Evolutionary conservation across 768 basidiomycete genomes (phyloP).

Genomic region (Lactifluus piperatus): DNA sequence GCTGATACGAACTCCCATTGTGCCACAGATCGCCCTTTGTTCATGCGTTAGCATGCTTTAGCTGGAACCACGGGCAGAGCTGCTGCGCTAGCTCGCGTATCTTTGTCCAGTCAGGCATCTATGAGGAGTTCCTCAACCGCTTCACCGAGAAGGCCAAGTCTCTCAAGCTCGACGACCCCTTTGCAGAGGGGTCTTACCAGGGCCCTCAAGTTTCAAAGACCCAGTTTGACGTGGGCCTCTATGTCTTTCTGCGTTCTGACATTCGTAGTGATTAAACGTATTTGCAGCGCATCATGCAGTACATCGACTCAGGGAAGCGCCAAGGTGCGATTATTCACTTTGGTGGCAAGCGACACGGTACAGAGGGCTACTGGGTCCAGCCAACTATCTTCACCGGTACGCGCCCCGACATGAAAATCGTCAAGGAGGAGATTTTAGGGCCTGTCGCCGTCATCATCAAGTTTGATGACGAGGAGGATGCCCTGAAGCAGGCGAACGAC

Average conservation of each 20-base stretch:
- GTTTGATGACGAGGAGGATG: conserved; percentile 57
- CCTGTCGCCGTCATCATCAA: conserved; percentile 61
- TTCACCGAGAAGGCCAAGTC: conserved; percentile 47
- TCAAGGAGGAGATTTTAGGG: conserved; percentile 56
- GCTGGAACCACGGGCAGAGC: conserved; percentile 67
- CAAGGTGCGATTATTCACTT: conserved; percentile 50
- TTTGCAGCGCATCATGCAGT: conserved; percentile 46
- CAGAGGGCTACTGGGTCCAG: conserved; percentile 53
- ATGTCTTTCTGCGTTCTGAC: neutral
- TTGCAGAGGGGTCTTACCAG: conserved; percentile 48
- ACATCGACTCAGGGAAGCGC: conserved; percentile 51
- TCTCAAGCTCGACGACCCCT: conserved; percentile 67
- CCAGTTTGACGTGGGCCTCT: conserved; percentile 57
- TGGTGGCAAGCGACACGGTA: conserved; percentile 46
- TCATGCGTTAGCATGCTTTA: conserved; percentile 20
- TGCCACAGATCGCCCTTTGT: neutral
- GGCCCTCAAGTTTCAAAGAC: conserved; percentile 74
- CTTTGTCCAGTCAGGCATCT: conserved; percentile 70
- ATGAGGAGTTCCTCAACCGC: conserved; percentile 61
- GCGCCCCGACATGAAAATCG: conserved; percentile 47
- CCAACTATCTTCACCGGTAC: conserved; percentile 58
- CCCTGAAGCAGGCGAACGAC: conserved; percentile 73
- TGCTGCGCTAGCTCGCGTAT: conserved; percentile 80
- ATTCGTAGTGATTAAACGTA: neutral
- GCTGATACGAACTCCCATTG: too few relatives aligned